A percentile compares a stretch with the other conserved stretches of the same genome.
Evolutionary conservation across 805 yeast genomes (phyloP).

Genomic region (Pichia deserticola): DNA sequence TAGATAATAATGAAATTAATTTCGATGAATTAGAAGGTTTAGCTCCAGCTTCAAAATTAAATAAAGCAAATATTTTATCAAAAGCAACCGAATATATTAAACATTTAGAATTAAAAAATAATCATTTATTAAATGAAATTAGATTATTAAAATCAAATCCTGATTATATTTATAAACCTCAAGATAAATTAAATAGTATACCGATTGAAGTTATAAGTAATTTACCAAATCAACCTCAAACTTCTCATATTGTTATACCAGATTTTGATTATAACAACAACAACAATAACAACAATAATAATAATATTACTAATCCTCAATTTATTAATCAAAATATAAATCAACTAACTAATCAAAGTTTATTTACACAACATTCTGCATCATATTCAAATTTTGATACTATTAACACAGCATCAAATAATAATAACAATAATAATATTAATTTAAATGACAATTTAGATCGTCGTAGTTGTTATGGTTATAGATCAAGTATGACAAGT

Average conservation of each 20-base stretch:
- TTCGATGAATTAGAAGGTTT: constrained; percentile 61
- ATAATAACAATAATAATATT: not conserved
- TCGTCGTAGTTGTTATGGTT: not conserved
- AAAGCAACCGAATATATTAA: constrained; percentile 76
- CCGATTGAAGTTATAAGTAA: constrained; percentile 7
- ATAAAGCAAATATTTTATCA: constrained; percentile 69
- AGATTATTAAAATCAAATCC: constrained; percentile 20
- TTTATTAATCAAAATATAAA: no score
- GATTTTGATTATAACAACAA: not conserved
- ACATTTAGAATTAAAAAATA: constrained; percentile 59
- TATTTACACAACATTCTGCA: no score
- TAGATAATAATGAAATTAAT: constrained; percentile 28
- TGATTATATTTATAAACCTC: constrained; percentile 2
- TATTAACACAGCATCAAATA: not conserved
- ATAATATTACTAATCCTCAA: no score
- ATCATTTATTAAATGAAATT: constrained; percentile 43
- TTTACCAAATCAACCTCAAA: constrained; percentile 4
- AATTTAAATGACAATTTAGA: not conserved
- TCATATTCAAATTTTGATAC: no score
- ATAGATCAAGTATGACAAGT: not conserved
- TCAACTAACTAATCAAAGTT: no score
- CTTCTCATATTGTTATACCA: constrained; percentile 2
- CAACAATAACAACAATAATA: constrained; percentile 7
- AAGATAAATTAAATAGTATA: constrained; percentile 1
- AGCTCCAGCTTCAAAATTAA: constrained; percentile 65